Evolutionary conservation across 176 grass and related monocot species (phyloP).

Genomic region (Tillandsia leiboldiana): DNA sequence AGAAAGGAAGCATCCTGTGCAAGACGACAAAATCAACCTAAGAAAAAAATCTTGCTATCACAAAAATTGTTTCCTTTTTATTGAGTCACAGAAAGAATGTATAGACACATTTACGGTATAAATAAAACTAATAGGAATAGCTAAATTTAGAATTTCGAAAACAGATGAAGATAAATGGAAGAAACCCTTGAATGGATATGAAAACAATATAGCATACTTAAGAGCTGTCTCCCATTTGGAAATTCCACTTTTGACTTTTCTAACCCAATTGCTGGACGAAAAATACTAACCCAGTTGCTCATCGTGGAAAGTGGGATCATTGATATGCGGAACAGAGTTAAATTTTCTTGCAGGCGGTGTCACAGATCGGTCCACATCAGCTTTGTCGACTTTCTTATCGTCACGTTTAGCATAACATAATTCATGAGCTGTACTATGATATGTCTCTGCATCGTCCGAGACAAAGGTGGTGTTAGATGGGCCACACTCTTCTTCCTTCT

Average conservation of each 20-base stretch:
- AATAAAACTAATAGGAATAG: too few species aligned
- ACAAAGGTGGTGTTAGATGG: slow-evolving; percentile 11
- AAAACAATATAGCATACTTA: neutral
- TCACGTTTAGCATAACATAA: neutral
- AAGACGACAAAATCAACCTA: too few species aligned
- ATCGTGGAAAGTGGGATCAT: slow-evolving; percentile 9
- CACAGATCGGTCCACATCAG: slow-evolving; percentile 19
- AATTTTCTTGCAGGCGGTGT: slow-evolving; percentile 16
- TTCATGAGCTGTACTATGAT: neutral
- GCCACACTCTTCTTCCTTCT: slow-evolving; percentile 21
- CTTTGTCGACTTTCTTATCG: neutral
- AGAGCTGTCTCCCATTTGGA: slow-evolving; percentile 1
- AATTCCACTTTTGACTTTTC: too few species aligned
- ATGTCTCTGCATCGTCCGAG: slow-evolving; percentile 14
- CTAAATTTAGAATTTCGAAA: too few species aligned
- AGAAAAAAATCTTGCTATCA: too few species aligned
- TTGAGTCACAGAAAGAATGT: too few species aligned
- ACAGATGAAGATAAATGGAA: too few species aligned
- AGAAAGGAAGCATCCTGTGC: too few species aligned
- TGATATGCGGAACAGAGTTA: neutral
- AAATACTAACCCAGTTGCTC: slow-evolving; percentile 29
- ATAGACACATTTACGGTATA: too few species aligned
- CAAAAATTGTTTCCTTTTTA: too few species aligned
- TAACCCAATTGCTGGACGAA: neutral
- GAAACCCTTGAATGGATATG: too few species aligned